Evolutionary conservation across 805 yeast species (phyloP), one percentile per base, ranked within the genome.

Genomic region (Blastobotrys americana): DNA sequence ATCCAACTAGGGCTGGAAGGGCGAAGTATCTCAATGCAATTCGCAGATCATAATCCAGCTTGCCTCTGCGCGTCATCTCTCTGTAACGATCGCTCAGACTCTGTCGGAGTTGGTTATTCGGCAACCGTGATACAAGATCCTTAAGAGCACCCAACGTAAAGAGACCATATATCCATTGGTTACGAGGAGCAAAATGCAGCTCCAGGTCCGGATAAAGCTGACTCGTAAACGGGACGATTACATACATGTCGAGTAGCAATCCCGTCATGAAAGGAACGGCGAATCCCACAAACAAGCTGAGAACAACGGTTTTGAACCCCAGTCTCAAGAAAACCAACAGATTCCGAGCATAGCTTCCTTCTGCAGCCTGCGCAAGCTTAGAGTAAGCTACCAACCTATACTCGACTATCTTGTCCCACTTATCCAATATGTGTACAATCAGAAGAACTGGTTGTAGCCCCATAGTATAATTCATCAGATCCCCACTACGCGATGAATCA

Each of bases 381-480:
- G n/a, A n/a, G n/a, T n/a, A n/a, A n/a, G n/a, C n/a, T n/a, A n/a
- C n/a, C n/a, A n/a, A n/a, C n/a, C n/a, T n/a, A n/a, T n/a, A n/a
- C n/a, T n/a, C n/a, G n/a, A n/a, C n/a, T 9, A 39, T n/a, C 34
- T 39, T 39, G 15, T 9, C 16, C 34, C 18, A n/a, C 16, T 37
- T 37, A 31, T 37, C 40, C 17, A 19, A 17, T 5, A 18, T 17
- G 20, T 8, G 23, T 10, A 37, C 13, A 5, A n/a, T n/a, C n/a
- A n/a, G n/a, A n/a, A n/a, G n/a, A n/a, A n/a, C n/a, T n/a, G n/a
- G n/a, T n/a, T n/a, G n/a, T 2, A 41, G 43, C 5, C 66, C 66
- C 34, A 55, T 23, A 13, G 43, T 36, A 27, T 51, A 53, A 19
- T 53, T 35, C 22, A 49, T 45, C 8, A 53, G 31, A 37, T 61